Percentiles rank a stretch among this genome's conserved stretches.
Evolutionary conservation across 83 land plant species (phyloP).

Genomic region (Picea mariana): DNA sequence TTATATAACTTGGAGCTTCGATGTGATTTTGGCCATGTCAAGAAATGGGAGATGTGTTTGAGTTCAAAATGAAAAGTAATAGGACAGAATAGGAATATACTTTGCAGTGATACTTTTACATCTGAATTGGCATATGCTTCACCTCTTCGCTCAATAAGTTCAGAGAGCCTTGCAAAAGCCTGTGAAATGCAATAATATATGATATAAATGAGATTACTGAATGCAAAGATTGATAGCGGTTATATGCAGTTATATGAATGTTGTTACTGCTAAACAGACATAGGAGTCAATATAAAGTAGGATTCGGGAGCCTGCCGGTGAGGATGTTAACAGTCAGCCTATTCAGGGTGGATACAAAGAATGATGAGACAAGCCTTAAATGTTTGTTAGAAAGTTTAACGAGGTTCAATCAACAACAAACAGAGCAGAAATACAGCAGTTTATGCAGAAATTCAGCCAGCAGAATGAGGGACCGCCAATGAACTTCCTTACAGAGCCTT

Average conservation of each 20-base stretch:
- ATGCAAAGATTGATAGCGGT: too few relatives aligned
- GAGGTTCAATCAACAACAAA: background rate
- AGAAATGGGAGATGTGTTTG: background rate
- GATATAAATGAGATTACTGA: background rate
- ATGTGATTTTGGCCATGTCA: background rate
- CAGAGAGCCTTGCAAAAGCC: slow-evolving; percentile 46
- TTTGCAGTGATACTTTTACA: slow-evolving; percentile 53
- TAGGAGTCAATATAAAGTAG: background rate
- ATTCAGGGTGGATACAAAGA: too few relatives aligned
- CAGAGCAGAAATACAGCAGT: background rate
- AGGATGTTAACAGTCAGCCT: too few relatives aligned
- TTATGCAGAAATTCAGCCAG: background rate
- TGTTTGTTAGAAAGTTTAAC: background rate
- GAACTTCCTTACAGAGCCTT: background rate
- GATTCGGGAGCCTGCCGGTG: background rate
- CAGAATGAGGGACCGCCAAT: background rate
- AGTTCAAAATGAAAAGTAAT: background rate
- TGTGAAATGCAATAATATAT: slow-evolving; percentile 15
- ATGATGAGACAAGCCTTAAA: background rate
- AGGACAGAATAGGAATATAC: slow-evolving; percentile 28
- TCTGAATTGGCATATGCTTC: slow-evolving; percentile 59
- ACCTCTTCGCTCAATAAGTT: slow-evolving; percentile 44
- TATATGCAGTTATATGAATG: background rate
- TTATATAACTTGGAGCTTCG: background rate
- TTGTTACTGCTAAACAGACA: background rate